Conservation (phyloP, 2,329 filamentous ascomycete species). For the Ophiostoma himal-ulmi region DNA sequence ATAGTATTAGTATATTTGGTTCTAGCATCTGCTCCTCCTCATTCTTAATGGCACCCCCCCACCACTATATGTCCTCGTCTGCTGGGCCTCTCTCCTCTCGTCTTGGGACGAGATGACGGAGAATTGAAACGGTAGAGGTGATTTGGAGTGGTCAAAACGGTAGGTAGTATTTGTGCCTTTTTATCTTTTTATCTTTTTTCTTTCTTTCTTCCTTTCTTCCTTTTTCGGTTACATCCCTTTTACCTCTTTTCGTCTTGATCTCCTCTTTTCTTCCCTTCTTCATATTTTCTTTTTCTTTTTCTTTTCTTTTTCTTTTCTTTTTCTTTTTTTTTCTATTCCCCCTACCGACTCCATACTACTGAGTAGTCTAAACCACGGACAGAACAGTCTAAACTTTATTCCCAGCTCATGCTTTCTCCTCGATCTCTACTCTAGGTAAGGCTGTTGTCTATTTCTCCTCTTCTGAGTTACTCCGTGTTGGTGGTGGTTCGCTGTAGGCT, state of each 20-base stretch:
- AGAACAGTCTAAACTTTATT: slow-evolving; percentile 12
- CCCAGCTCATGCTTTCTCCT: not conserved
- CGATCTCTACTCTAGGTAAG: not conserved
- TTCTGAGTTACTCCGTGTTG: not conserved
- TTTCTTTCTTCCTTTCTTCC: slow-evolving; percentile 6
- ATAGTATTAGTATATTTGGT: no score
- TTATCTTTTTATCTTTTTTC: not conserved
- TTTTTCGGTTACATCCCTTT: not conserved
- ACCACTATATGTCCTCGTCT: not conserved
- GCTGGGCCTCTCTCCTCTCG: not conserved
- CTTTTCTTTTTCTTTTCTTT: not conserved
- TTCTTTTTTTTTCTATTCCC: not conserved
- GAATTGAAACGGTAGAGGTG: not conserved
- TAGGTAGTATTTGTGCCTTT: not conserved
- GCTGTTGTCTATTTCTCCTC: not conserved
- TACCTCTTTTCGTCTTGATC: not conserved
- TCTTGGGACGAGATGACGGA: slow-evolving; percentile 5
- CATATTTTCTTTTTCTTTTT: not conserved
- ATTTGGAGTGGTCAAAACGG: slow-evolving; percentile 12
- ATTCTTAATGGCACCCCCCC: not conserved
- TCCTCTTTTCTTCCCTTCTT: not conserved
- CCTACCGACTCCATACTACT: not conserved
- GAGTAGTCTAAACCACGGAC: not conserved
- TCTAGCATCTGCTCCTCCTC: not conserved
- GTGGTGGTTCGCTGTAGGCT: no score